These are phyloP conservation scores for Trichomonascus vanleenenianus DNA, from an alignment of 805 yeast genomes.

Conservation along the genomic window DNA sequence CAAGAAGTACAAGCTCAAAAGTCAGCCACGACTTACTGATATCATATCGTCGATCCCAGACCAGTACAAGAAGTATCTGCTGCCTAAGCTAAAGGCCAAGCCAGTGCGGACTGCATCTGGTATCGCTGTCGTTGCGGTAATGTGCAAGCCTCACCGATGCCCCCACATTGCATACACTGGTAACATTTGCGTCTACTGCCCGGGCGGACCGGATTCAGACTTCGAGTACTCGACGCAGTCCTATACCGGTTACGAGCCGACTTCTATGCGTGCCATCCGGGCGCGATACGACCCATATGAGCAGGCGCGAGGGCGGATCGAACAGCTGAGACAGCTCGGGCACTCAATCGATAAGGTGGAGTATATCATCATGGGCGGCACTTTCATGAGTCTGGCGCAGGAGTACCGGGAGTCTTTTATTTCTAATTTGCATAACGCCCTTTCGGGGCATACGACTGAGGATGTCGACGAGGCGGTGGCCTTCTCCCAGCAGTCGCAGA, in stretches of 20 bases:
- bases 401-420: conserved; percentile 88
- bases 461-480: conserved; percentile 84
- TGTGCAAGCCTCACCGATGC: conserved; percentile 99
- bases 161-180: conserved; percentile 99
- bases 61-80: conserved; percentile 81
- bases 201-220: conserved; percentile 98
- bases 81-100: conserved; percentile 95
- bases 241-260: conserved; percentile 97
- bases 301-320: conserved; percentile 96
- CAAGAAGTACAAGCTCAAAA: conserved; percentile 82
- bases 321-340: conserved; percentile 89
- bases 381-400: conserved; percentile 89
- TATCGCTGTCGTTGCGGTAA: conserved; percentile 97
- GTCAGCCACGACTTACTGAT: conserved; percentile 92
- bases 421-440: conserved; percentile 84
- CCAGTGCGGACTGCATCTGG: conserved; percentile 98
- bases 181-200: conserved; percentile 94
- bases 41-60: conserved; percentile 93
- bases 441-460: conserved; percentile 83
- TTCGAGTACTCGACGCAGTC: conserved; percentile 97
- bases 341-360: conserved; percentile 97
- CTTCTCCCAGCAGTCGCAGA: conserved; percentile 87
- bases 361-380: conserved; percentile 98
- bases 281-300: conserved; percentile 98
- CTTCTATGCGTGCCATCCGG: conserved; percentile 98